Evolutionary conservation across 1,139 yeast genomes (phyloP), one percentile per base, ranked within the genome.

Genomic region (Zygoascus sp.): DNA sequence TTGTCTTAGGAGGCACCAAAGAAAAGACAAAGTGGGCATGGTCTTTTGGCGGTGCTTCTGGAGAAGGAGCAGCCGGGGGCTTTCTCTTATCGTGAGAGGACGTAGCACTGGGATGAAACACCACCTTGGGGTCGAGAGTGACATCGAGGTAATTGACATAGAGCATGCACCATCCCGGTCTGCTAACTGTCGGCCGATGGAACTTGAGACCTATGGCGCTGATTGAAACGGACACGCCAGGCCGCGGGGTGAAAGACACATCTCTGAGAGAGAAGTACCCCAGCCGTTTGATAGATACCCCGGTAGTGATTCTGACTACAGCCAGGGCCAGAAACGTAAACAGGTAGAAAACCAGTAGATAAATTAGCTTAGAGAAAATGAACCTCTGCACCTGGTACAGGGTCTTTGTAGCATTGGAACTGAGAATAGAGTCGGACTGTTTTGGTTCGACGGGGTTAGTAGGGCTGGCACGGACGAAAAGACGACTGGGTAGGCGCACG

Each of bases 141-240:
- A 67, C 47, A 32, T 66, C 67, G 20, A 64, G 49, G 32, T 62
- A 61, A 15, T 57, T 47, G 32, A 67, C 50, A 19, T 56, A 49
- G 22, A 67, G 47, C 32, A 62, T 57, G 40, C 66, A 34, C 63
- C 69, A 65, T 1, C 71, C 70, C 0, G 73, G 74, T 13, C 66
- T 51, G 3, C 73, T 68, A 22, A 69, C 65, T 2, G 70, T 67
- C 2, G 74, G 73, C 1, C 73, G 60, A 48, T 69, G 73, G 9
- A 70, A 52, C 4, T 62, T 49, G 3, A 70, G 35, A 8, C 71
- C 70, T 5, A 68, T 47, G 40, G 56, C 55, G 20, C 69, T 64
- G 27, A 70, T 61, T n/a, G 61, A 58, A 22, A 69, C 52, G 30
- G 59, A 61, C 19, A 66, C 48, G 17, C 72, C 72, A 2, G 65